These are phyloP conservation scores for Exophiala sp. DNA, from an alignment of 2,329 filamentous ascomycete genomes.

Conservation along the genomic window DNA sequence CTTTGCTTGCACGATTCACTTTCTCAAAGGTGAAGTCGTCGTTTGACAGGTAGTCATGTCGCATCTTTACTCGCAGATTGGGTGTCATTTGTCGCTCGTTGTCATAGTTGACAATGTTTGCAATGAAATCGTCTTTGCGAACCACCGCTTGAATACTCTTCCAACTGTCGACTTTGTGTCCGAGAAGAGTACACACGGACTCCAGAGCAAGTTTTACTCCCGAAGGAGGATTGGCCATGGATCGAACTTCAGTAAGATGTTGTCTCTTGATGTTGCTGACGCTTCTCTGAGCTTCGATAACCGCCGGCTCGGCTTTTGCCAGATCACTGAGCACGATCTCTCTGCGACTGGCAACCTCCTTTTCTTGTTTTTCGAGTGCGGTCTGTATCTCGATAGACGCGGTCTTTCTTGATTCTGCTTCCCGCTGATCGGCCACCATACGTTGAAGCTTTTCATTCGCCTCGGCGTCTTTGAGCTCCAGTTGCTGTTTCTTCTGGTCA, in stretches of 20 bases:
- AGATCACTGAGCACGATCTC: conserved; percentile 85
- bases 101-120: conserved; percentile 95
- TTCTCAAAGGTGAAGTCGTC: conserved; percentile 95
- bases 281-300: conserved; percentile 87
- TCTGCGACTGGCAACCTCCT: conserved; percentile 76
- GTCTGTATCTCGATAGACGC: conserved; percentile 85
- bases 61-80: conserved; percentile 78
- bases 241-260: conserved; percentile 94
- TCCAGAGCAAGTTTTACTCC: conserved; percentile 91
- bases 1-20: conserved; percentile 93
- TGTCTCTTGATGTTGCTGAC: conserved; percentile 98
- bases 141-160: conserved; percentile 85
- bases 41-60: conserved; percentile 84
- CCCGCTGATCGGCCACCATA: conserved; percentile 93
- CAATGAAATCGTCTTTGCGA: conserved; percentile 92
- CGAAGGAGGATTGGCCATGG: conserved; percentile 87
- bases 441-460: conserved; percentile 95
- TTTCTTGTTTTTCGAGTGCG: conserved; percentile 82
- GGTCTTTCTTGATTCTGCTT: conserved; percentile 86
- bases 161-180: conserved; percentile 87
- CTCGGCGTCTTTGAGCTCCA: conserved; percentile 90
- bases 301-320: conserved; percentile 86
- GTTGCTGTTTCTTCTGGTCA: conserved; percentile 87
- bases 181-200: conserved; percentile 91
- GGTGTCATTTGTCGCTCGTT: conserved; percentile 94